Evolutionary conservation across 805 yeast species (phyloP), one percentile per base, ranked within the genome.

Genomic region (Metschnikowia bowlesiae): DNA sequence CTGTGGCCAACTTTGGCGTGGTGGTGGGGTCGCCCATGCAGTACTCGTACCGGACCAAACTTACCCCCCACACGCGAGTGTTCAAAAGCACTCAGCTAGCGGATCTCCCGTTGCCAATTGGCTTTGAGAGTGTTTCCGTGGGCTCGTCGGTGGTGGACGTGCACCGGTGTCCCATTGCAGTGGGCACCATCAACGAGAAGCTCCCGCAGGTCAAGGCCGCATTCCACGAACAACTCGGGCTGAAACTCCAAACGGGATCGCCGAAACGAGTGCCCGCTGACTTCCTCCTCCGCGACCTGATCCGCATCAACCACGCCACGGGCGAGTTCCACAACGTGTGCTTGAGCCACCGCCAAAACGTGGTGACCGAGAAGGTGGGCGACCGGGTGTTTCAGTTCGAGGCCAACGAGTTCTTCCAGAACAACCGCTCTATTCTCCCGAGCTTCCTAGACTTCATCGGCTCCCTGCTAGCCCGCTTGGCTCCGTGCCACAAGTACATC

Each of bases 361-460:
- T 67, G 4, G 61, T 69, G 7, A 73, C 75, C 0, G 75, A 69
- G 47, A 63, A 60, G 44, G 67, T 74, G 3, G 70, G 60, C 6
- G 70, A 67, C 31, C 62, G 55, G 33, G 58, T 68, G 1, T 75
- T 71, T 50, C 74, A 71, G 50, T 75, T 70, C 42, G 69, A 65
- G 26, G 64, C 71, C 11, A 62, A 66, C 32, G 67, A 72, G 38
- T 75, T 75, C 49, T 75, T 75, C 53, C 79, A 75, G 51, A 67
- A 92, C 47, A 75, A 75, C 53, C 61, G 64, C 35, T 58, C 61
- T 18, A 71, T 74, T 6, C 55, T 75, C 11, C 71, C 78, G 1
- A 46, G 52, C 1, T 66, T 73, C 9, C 50, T 75, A 5, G 69
- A 66, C 30, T 70, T 59, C 50, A 57, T 75, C 5, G 54, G 62